These are phyloP conservation scores for Ceratocystiopsis sp. DNA, from an alignment of 2,329 filamentous ascomycete genomes.

Conservation along the genomic window DNA sequence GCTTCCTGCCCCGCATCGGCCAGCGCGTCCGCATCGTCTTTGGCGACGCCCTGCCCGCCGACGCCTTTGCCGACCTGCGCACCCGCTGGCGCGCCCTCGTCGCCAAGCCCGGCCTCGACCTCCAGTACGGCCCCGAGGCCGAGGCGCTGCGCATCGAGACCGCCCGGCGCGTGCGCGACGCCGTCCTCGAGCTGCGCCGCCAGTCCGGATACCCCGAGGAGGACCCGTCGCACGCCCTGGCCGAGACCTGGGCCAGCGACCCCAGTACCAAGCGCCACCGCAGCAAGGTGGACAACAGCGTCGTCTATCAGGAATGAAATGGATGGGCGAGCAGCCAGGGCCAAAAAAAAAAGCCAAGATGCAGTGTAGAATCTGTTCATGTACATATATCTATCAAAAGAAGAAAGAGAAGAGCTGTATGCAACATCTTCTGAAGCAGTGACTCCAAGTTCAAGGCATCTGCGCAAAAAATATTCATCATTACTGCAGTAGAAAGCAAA, in stretches of 20 bases:
- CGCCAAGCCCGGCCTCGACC: constrained; percentile 24
- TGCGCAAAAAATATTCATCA: too few species aligned
- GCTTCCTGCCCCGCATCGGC: constrained; percentile 60
- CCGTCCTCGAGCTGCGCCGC: constrained; percentile 63
- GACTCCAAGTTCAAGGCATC: too few species aligned
- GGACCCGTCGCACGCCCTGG: constrained; percentile 57
- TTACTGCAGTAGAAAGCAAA: too few species aligned
- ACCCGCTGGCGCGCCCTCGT: constrained; percentile 55
- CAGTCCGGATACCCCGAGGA: constrained; percentile 61
- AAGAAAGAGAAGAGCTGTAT: too few species aligned
- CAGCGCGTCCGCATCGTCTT: constrained; percentile 59
- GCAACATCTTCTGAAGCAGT: too few species aligned
- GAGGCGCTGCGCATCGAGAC: constrained; percentile 63
- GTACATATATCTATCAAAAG: too few species aligned
- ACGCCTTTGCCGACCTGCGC: constrained; percentile 64
- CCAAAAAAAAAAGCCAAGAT: too few species aligned
- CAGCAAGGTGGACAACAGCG: constrained; percentile 36
- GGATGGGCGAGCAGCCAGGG: too few species aligned
- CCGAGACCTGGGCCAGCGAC: constrained; percentile 60
- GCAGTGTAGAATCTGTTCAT: too few species aligned
- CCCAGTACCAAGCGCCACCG: constrained; percentile 29
- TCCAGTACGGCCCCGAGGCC: constrained; percentile 49
- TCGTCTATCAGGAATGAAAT: constrained; percentile 20
- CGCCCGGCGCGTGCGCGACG: constrained; percentile 57
- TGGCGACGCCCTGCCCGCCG: constrained; percentile 59